Conservation (phyloP, 768 basidiomycete species). For the Mycena amicta region DNA sequence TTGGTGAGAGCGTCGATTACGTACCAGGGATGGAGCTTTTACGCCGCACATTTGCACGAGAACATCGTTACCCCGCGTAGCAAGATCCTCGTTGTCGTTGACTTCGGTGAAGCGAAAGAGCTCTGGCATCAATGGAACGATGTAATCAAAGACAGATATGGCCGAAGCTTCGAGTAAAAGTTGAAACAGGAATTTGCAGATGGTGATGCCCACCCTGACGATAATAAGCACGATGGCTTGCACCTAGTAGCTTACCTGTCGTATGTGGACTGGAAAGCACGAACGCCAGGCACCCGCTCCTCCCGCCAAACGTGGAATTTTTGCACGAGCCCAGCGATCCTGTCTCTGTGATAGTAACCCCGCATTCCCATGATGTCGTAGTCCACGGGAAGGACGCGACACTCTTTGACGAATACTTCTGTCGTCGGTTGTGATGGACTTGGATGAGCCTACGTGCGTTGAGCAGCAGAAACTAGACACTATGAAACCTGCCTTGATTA, state of each 20-base stretch:
- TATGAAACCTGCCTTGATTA: slow-evolving; percentile 61
- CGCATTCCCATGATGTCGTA: slow-evolving; percentile 79
- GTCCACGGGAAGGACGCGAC: slow-evolving; percentile 53
- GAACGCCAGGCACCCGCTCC: slow-evolving; percentile 70
- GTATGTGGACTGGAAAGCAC: slow-evolving; percentile 85
- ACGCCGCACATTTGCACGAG: slow-evolving; percentile 87
- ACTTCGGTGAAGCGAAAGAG: slow-evolving; percentile 79
- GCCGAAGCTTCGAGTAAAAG: slow-evolving; percentile 78
- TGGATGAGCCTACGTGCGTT: slow-evolving; percentile 57
- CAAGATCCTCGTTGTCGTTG: slow-evolving; percentile 74
- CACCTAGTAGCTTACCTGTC: slow-evolving; percentile 56
- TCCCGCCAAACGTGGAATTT: slow-evolving; percentile 71
- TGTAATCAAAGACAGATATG: slow-evolving; percentile 75
- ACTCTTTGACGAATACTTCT: slow-evolving; percentile 70
- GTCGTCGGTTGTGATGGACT: slow-evolving; percentile 60
- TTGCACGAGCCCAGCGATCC: slow-evolving; percentile 62
- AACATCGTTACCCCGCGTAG: slow-evolving; percentile 63
- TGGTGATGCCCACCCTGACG: slow-evolving; percentile 59
- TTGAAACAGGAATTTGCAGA: slow-evolving; percentile 80
- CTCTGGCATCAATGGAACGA: slow-evolving; percentile 81
- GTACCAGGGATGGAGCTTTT: no score
- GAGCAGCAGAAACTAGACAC: not conserved
- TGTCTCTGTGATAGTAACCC: slow-evolving; percentile 58
- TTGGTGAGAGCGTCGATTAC: no score
- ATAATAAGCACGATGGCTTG: slow-evolving; percentile 5